Evolutionary conservation across 2,329 filamentous ascomycete species (phyloP), one percentile per base, ranked within the genome.

Genomic region (Sarocladiaceae sp.): DNA sequence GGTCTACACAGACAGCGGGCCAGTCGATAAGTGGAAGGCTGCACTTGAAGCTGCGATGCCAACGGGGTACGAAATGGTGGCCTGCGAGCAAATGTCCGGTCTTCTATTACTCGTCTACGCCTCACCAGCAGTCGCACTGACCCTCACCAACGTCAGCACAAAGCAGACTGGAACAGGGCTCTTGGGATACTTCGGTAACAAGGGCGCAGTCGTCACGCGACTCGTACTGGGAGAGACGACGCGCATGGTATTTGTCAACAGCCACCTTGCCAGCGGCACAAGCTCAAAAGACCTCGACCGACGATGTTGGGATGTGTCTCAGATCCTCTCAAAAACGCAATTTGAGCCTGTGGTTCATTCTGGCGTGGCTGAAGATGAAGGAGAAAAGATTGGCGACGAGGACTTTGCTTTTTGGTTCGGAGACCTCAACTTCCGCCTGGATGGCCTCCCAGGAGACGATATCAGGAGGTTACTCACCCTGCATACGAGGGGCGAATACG

Each of bases 401-500:
- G 93, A 98, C 58, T 89, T 96, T 65, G 81, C 83, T 0, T 96
- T 98, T 57, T 97, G 91, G 88, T 87, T 95, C 57, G 93, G 93
- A 6, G 93, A 98, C 61, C 72, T 98, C 33, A 98, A 98, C 60
- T 98, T 96, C 58, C 80, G 93, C 24, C 73, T 98, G 1, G 88
- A 94, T 42, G 87, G 84, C 34, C 77, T 97, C 40, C 87, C 91
- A 0, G 90, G 89, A 1, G 85, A 93, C 29, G 93, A 98, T 59
- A 93, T 98, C 37, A 78, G 91, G 24, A 79, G 85, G 39, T 68
- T 97, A 6, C 71, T 98, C 29, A 85, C 83, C 57, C 73, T 96
- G 4, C 91, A 96, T 61, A 85, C 87, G 0, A 74, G 76, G 26
- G 88, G 88, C 47, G 83, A 90, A 63, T 89, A 90, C 60, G 72